Conservation (phyloP, 495 filamentous ascomycete species). For the Talaromyces trachyspermus region DNA sequence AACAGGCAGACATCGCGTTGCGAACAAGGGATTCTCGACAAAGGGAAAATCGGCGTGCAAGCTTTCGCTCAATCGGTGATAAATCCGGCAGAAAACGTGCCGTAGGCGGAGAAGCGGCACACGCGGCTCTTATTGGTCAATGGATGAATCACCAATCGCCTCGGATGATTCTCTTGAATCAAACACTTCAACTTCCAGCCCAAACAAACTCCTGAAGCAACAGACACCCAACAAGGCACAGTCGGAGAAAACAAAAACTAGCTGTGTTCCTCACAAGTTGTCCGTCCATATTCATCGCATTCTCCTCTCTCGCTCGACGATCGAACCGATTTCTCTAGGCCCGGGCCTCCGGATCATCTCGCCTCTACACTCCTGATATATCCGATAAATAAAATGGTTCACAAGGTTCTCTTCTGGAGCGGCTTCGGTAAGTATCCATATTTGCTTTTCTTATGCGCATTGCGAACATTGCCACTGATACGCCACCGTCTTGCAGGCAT, state of each 20-base stretch:
- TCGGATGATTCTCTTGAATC: not conserved
- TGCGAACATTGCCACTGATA: not conserved
- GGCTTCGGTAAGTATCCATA: conserved; percentile 72
- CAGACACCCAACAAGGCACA: too few species aligned
- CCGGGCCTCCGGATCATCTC: not conserved
- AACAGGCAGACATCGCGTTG: not conserved
- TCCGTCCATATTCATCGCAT: not conserved
- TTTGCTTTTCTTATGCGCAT: not conserved
- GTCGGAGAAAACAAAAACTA: too few species aligned
- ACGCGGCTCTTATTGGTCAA: conserved; percentile 1
- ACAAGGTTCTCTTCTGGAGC: conserved; percentile 91
- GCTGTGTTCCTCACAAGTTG: too few species aligned
- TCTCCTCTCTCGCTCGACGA: not conserved
- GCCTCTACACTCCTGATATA: conserved; percentile 4
- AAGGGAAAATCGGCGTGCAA: too few species aligned
- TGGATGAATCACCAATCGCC: not conserved
- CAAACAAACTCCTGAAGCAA: too few species aligned
- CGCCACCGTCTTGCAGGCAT: conserved; percentile 50
- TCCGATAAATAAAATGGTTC: conserved; percentile 49
- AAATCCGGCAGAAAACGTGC: conserved; percentile 3
- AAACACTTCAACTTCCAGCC: too few species aligned
- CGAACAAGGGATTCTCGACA: too few species aligned
- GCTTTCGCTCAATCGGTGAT: not conserved
- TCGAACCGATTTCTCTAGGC: not conserved
- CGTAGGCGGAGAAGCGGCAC: not conserved